A percentile compares a stretch with the other conserved stretches of the same genome.
These are phyloP conservation scores for Wickerhamiella infanticola DNA, from an alignment of 1,139 yeast genomes.

Conservation along the genomic window DNA sequence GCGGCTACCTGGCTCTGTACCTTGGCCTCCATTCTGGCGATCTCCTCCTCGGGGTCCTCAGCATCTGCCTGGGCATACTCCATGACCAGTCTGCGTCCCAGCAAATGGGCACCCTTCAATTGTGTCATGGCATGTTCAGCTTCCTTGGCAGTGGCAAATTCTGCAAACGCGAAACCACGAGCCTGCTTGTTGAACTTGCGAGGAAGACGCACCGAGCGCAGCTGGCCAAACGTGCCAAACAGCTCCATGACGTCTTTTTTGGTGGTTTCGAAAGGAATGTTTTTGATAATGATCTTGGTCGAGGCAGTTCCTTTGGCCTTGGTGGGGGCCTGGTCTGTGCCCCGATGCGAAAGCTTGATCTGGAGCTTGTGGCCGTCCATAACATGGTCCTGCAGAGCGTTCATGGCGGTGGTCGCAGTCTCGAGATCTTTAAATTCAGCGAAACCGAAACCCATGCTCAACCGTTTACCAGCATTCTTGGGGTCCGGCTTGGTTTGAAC, in stretches of 20 bases:
- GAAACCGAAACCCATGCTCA: slow-evolving; percentile 97
- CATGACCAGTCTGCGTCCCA: slow-evolving; percentile 92
- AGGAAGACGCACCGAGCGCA: slow-evolving; percentile 91
- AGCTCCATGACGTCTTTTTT: slow-evolving; percentile 82
- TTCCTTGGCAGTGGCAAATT: slow-evolving; percentile 73
- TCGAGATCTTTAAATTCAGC: slow-evolving; percentile 72
- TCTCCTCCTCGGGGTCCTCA: slow-evolving; percentile 75
- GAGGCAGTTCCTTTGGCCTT: slow-evolving; percentile 27
- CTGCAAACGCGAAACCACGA: slow-evolving; percentile 96
- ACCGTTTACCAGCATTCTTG: slow-evolving; percentile 43
- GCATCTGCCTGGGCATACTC: slow-evolving; percentile 80
- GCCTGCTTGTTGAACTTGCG: slow-evolving; percentile 90
- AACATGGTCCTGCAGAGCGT: slow-evolving; percentile 57
- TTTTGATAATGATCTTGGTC: slow-evolving; percentile 82
- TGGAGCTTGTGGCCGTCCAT: slow-evolving; percentile 85
- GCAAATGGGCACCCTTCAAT: slow-evolving; percentile 86
- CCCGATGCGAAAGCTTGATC: slow-evolving; percentile 73
- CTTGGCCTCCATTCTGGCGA: slow-evolving; percentile 75
- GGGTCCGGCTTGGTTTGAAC: slow-evolving; percentile 85
- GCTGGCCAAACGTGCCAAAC: slow-evolving; percentile 85
- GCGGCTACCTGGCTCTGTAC: slow-evolving; percentile 68
- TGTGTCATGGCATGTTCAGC: slow-evolving; percentile 95
- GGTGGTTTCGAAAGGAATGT: slow-evolving; percentile 91
- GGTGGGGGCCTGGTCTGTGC: slow-evolving; percentile 19
- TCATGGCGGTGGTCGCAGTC: slow-evolving; percentile 63